Evolutionary conservation across 2,329 filamentous ascomycete genomes (phyloP), one percentile per base, ranked within the genome.

Genomic region (Fusarium torulosum): DNA sequence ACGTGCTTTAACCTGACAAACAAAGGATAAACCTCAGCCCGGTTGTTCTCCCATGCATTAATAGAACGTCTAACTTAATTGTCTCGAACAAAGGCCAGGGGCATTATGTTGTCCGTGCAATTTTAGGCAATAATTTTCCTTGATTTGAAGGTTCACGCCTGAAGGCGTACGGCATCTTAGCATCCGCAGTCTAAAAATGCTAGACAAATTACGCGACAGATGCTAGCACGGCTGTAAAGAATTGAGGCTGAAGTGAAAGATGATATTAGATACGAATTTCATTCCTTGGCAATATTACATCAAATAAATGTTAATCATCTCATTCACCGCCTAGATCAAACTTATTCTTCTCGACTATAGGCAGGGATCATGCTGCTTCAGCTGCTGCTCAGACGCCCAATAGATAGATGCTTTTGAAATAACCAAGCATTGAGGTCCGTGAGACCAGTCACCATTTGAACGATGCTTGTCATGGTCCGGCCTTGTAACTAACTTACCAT

Each of bases 281-380:
- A 37, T 62, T 43, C 52, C 57, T 55, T 56, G 38, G 21, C 27
- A 33, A 46, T 56, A 62, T 41, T 20, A 31, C 38, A 35, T 46
- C 46, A 29, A 57, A 50, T 27, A 63, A 56, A 11, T 44, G 38
- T 20, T 21, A 25, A 25, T 25, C 38, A 45, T 50, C 13, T 31
- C 29, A 55, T 62, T 63, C 59, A 67, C 64, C 64, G 63, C 63
- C 33, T 59, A n/a, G 27, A 25, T 29, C n/a, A 45, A 31, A 41
- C 37, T 41, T 38, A 29, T 27, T 31, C 41, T 44, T 25, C 51
- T 37, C 23, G 40, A 37, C 46, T 41, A 21, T 49, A 38, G 35
- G 23, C 64, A 56, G 50, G 50, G 64, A 46, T 45, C 55, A 29
- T 38, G 53, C 40, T 66, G 53, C 43, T 41, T 61, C 50, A 68